phyloP scores from a whole-genome alignment of 1,284 basidiomycete genomes.

The Coniophora puteana region DNA sequence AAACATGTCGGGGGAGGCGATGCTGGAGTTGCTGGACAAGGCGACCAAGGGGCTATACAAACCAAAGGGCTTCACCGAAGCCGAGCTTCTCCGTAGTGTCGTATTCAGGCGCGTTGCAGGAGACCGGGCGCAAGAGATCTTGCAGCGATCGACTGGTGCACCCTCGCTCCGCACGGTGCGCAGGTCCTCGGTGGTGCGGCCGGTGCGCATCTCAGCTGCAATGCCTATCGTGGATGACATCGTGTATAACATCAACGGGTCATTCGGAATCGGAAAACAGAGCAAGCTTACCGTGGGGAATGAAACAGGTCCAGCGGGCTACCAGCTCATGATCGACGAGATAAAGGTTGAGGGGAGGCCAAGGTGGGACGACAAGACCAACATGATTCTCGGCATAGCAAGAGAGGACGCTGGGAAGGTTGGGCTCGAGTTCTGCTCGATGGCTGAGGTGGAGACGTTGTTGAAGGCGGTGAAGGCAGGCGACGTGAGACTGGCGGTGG shows the following conservation, averaged over 20 bases:
- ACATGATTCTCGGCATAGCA: slow-evolving; percentile 21
- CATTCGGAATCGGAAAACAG: background rate
- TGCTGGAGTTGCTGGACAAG: slow-evolving; percentile 4
- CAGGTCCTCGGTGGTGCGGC: slow-evolving; percentile 12
- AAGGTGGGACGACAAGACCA: slow-evolving; percentile 18
- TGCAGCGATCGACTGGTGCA: no score
- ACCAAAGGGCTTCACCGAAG: slow-evolving; percentile 18
- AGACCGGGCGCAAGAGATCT: no score
- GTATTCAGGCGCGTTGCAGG: no score
- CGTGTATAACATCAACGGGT: slow-evolving; percentile 1
- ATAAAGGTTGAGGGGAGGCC: slow-evolving; percentile 19
- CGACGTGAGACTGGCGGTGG: slow-evolving; percentile 23
- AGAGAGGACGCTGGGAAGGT: slow-evolving; percentile 16
- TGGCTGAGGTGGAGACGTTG: slow-evolving; percentile 20
- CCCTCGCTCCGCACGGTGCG: no score
- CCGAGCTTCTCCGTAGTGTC: slow-evolving; percentile 15
- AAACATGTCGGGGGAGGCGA: background rate
- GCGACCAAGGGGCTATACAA: slow-evolving; percentile 14
- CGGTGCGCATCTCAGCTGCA: slow-evolving; percentile 13
- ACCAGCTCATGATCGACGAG: slow-evolving; percentile 24
- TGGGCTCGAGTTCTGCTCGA: slow-evolving; percentile 16
- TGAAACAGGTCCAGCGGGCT: slow-evolving; percentile 9
- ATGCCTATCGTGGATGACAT: slow-evolving; percentile 11
- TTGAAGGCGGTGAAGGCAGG: slow-evolving; percentile 17
- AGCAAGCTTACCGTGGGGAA: background rate